phyloP scores from a whole-genome alignment of 2,329 filamentous ascomycete species.

The Corynespora cassiicola region DNA sequence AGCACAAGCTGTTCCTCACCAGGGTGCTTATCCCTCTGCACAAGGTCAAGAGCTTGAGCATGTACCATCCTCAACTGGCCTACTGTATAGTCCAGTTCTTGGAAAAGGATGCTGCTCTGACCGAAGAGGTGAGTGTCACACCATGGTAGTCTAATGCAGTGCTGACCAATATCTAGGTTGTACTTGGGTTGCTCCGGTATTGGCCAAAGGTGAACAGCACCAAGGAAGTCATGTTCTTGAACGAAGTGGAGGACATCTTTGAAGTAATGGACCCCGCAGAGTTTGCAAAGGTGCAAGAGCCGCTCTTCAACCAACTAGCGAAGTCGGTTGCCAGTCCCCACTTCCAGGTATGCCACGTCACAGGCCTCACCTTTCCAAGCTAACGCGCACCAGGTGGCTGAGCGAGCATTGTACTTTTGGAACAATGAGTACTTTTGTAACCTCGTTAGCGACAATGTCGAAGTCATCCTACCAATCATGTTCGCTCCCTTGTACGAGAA shows the following conservation, averaged over 20 bases:
- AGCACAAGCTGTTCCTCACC: constrained; percentile 97
- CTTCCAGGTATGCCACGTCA: constrained; percentile 78
- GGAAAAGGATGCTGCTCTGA: constrained; percentile 95
- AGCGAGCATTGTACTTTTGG: constrained; percentile 98
- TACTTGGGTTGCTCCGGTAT: constrained; percentile 90
- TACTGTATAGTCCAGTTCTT: constrained; percentile 99
- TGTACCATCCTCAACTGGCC: constrained; percentile 98
- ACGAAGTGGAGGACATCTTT: constrained; percentile 99
- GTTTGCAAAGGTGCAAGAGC: constrained; percentile 98
- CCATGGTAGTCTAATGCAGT: constrained; percentile 7
- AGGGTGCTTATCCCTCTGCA: constrained; percentile 91
- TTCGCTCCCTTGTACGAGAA: constrained; percentile 98
- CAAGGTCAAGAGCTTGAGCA: constrained; percentile 98
- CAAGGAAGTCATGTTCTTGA: constrained; percentile 99
- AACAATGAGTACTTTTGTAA: constrained; percentile 99
- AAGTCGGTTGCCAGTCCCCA: constrained; percentile 98
- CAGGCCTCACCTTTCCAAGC: not conserved
- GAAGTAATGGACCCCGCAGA: constrained; percentile 99
- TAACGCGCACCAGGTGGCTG: constrained; percentile 71
- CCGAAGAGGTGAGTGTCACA: constrained; percentile 77
- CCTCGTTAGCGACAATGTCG: constrained; percentile 97
- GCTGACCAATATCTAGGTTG: constrained; percentile 68
- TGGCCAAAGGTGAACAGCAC: constrained; percentile 99
- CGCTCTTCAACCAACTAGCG: constrained; percentile 93
- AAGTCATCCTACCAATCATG: constrained; percentile 98